Evolutionary conservation across 2,329 filamentous ascomycete genomes (phyloP).

Genomic region (Stylonectria norvegica): DNA sequence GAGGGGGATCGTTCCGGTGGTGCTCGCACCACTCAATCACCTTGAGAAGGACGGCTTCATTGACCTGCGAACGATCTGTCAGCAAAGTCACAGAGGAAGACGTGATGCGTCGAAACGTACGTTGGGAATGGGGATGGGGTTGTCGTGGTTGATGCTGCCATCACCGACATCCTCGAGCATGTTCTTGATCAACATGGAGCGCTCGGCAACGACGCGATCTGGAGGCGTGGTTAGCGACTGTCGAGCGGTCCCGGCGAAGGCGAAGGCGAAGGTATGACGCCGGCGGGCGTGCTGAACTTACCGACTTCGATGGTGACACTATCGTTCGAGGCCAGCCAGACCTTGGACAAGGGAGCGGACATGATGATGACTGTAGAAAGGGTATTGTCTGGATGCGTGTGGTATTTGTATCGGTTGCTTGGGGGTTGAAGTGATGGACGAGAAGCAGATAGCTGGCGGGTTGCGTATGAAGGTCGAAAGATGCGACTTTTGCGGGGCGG

Average conservation of each 20-base stretch:
- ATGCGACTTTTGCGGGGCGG: too few species aligned
- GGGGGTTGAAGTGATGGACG: too few species aligned
- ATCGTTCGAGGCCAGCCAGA: constrained; percentile 53
- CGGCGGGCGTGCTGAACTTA: constrained; percentile 30
- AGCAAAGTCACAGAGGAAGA: constrained; percentile 10
- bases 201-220: constrained; percentile 84
- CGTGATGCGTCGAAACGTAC: constrained; percentile 41
- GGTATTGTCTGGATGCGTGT: too few species aligned
- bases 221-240: constrained; percentile 15
- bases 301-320: constrained; percentile 44
- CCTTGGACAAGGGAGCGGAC: constrained; percentile 38
- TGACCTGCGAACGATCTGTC: constrained; percentile 57
- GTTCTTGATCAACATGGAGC: constrained; percentile 95
- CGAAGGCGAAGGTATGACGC: constrained; percentile 8
- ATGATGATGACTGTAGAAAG: constrained; percentile 27
- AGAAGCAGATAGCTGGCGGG: too few species aligned
- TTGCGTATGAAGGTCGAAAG: too few species aligned
- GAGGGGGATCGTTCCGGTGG: constrained; percentile 85
- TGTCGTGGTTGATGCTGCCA: constrained; percentile 46
- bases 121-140: constrained; percentile 86
- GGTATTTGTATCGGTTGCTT: too few species aligned
- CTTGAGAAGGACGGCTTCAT: constrained; percentile 89
- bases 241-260: constrained; percentile 5
- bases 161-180: constrained; percentile 91
- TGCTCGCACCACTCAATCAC: constrained; percentile 98